Base-by-base conservation (phyloP, 257 asterid species). In the Nicotiana noctiflora region DNA sequence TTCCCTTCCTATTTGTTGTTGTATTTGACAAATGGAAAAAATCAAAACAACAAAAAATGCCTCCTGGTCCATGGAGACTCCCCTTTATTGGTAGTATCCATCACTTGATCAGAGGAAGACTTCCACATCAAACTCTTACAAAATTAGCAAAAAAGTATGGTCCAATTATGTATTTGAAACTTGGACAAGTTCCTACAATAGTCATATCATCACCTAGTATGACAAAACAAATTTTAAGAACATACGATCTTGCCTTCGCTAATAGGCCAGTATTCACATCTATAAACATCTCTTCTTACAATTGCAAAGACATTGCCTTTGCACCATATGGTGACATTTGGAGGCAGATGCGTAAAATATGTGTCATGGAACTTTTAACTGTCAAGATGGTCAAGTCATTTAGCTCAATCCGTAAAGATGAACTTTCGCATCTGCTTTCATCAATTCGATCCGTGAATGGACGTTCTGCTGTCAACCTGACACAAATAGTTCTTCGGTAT, bases 231-330 rank as follows among this genome's bases (percentile, higher is more conserved):
- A 15, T 65, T 65, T 5, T 65, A 17, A 65, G 32, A 65, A 65
- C 25, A 8, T 49, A 31, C 18, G 49, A 64, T 65, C 15, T 65
- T 1, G 74, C 49, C 4, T 81, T 83, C 57, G 91, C 91, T 0
- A 82, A 81, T 37, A 80, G 89, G 80, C 87, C 88, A 0, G 75
- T 77, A 23, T 75, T 75, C 17, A 37, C 85, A 56, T 87, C 86
- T 57, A 57, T 81, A 0, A 12, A 82, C 82, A 82, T 85, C 12
- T 52, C 80, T 78, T 81, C 82, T 84, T 87, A 83, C 82, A 79
- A 82, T 13, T 75, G 76, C 31, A 76, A 65, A 11, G 86, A 82
- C 21, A 70, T 85, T 2, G 83, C 63, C 9, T 87, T 85, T 15
- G 19, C 60, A 9, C 77, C 67, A 17, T 82, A 82, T 44, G 81